phyloP scores from a whole-genome alignment of 768 basidiomycete genomes.

The Mycena leptocephala region DNA sequence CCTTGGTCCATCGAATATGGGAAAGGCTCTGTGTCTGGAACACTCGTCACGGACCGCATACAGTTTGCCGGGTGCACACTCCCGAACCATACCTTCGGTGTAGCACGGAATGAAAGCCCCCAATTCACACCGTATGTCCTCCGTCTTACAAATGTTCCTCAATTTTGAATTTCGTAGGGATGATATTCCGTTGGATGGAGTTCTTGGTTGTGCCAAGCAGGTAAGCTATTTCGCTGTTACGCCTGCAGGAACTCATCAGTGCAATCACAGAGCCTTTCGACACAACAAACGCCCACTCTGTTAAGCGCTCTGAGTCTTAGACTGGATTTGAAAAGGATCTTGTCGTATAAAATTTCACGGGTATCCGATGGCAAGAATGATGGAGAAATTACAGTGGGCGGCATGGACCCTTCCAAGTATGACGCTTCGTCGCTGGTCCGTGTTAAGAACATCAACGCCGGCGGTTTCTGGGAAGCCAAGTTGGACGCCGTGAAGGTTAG shows the following conservation, averaged over 20 bases:
- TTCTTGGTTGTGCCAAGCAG: constrained; percentile 63
- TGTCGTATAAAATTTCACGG: constrained; percentile 81
- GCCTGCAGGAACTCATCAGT: background rate
- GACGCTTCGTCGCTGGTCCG: constrained; percentile 62
- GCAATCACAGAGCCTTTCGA: constrained; percentile 65
- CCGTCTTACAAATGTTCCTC: background rate
- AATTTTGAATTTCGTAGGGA: constrained; percentile 36
- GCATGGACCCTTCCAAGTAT: constrained; percentile 71
- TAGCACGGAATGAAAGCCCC: constrained; percentile 66
- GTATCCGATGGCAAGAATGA: constrained; percentile 69
- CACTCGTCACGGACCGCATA: constrained; percentile 71
- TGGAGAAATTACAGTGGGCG: constrained; percentile 76
- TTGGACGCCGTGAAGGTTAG: constrained; percentile 61
- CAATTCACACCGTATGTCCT: constrained; percentile 65
- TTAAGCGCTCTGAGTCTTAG: constrained; percentile 66
- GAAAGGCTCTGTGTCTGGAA: constrained; percentile 73
- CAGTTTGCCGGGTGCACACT: constrained; percentile 72
- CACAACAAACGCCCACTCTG: constrained; percentile 69
- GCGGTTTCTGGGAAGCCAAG: constrained; percentile 79
- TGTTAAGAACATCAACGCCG: constrained; percentile 63
- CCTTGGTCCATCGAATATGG: constrained; percentile 73
- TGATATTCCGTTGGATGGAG: constrained; percentile 66
- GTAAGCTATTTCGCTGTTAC: constrained; percentile 23
- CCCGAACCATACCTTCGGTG: constrained; percentile 72
- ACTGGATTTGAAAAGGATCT: constrained; percentile 69